Evolutionary conservation across 768 basidiomycete species (phyloP).

Genomic region (Stropharia rugosoannulata): DNA sequence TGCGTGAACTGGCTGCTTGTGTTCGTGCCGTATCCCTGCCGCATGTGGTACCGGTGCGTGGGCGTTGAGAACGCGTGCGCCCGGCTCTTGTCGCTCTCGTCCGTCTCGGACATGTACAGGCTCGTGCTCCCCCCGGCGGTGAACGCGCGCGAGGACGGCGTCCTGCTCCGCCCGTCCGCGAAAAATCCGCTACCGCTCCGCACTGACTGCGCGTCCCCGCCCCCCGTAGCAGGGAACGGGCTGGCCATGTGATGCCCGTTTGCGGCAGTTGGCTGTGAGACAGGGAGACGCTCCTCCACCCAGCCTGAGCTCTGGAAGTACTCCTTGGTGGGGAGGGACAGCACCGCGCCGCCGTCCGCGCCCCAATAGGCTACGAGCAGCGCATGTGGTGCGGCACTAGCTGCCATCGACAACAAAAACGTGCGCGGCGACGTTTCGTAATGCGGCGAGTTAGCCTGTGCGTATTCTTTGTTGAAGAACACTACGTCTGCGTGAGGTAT

Average conservation of each 20-base stretch:
- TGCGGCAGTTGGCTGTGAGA: constrained; percentile 14
- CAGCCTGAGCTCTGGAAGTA: constrained; percentile 87
- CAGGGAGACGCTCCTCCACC: constrained; percentile 51
- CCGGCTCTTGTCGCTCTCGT: constrained; percentile 22
- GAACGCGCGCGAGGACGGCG: constrained; percentile 56
- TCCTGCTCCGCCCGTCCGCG: constrained; percentile 58
- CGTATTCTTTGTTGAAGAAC: constrained; percentile 77
- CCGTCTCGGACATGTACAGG: constrained; percentile 29
- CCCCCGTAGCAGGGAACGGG: constrained; percentile 17
- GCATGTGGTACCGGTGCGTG: constrained; percentile 15
- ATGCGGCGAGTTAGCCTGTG: constrained; percentile 56
- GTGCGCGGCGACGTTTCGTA: constrained; percentile 70
- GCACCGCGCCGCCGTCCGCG: constrained; percentile 73
- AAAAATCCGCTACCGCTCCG: constrained; percentile 78
- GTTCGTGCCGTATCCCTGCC: constrained; percentile 25
- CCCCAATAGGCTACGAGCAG: constrained; percentile 85
- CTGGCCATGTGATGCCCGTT: constrained; percentile 13
- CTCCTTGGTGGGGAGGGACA: constrained; percentile 80
- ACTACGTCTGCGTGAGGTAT: constrained; percentile 82
- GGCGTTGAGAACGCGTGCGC: constrained; percentile 15
- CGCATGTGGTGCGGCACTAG: constrained; percentile 68
- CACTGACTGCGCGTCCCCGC: constrained; percentile 42
- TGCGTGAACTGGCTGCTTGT: constrained; percentile 29
- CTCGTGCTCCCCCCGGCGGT: constrained; percentile 32
- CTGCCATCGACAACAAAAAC: constrained; percentile 71